Conservation (phyloP, 2,329 filamentous ascomycete species). For the Reticulascus tulasneorum region DNA sequence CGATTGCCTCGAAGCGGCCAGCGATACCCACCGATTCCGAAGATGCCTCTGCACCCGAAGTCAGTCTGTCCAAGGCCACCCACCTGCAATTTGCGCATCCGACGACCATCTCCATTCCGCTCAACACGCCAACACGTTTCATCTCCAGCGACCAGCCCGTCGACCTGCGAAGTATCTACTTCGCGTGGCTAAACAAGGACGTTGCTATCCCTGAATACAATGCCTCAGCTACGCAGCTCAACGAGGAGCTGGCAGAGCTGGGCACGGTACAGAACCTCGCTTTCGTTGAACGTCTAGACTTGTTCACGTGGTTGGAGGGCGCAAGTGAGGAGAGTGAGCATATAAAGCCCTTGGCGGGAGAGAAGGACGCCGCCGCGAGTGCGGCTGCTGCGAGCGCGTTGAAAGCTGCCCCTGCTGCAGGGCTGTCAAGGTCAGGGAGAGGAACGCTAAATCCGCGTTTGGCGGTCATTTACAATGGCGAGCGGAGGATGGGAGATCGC, state of each 20-base stretch:
- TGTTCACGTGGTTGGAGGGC: conserved; percentile 91
- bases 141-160: conserved; percentile 70
- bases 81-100: conserved; percentile 70
- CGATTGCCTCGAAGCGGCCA: conserved; percentile 66
- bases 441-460: conserved; percentile 74
- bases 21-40: conserved; percentile 71
- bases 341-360: conserved; percentile 77
- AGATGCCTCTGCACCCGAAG: conserved; percentile 58
- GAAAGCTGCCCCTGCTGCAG: conserved; percentile 34
- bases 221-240: conserved; percentile 72
- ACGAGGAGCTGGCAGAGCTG: conserved; percentile 66
- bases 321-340: conserved; percentile 88
- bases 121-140: conserved; percentile 79
- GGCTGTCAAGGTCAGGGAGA: conserved; percentile 53
- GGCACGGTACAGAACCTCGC: conserved; percentile 80
- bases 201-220: conserved; percentile 89
- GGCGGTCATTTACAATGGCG: conserved; percentile 84
- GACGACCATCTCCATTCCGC: conserved; percentile 58
- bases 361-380: conserved; percentile 42
- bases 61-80: conserved; percentile 69
- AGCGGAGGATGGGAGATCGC: conserved; percentile 87
- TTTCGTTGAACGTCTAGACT: conserved; percentile 86
- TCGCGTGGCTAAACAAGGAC: conserved; percentile 93
- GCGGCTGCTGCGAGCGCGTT: conserved; percentile 32
- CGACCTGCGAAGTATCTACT: conserved; percentile 91